Evolutionary conservation across 2,329 filamentous ascomycete genomes (phyloP).

Genomic region (Fusarium circinatum): DNA sequence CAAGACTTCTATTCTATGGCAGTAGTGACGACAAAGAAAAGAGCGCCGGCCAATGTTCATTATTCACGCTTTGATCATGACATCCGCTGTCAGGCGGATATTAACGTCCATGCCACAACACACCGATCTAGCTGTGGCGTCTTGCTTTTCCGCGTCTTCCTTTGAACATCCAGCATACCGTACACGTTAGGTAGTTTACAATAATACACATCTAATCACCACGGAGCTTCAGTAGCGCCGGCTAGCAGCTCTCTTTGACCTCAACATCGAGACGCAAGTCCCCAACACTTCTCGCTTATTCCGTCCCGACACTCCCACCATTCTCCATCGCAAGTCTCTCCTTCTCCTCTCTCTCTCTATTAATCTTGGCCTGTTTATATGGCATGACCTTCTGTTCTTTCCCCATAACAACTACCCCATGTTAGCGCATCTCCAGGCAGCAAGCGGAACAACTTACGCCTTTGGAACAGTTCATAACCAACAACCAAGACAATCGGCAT

Average conservation of each 20-base stretch:
- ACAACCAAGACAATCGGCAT: slow-evolving; percentile 65
- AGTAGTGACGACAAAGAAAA: not conserved
- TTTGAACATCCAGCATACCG: not conserved
- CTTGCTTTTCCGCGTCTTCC: not conserved
- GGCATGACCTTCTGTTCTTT: slow-evolving; percentile 43
- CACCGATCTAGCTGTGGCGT: not conserved
- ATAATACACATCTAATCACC: not conserved
- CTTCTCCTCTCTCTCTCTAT: not conserved
- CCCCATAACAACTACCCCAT: slow-evolving; percentile 45
- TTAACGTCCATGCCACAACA: not conserved
- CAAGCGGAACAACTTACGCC: slow-evolving; percentile 51
- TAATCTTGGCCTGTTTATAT: slow-evolving; percentile 4
- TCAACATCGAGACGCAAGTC: no score
- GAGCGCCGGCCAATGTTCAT: not conserved
- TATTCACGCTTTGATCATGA: not conserved
- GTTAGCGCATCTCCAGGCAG: not conserved
- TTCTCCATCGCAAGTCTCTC: not conserved
- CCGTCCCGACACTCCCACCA: not conserved
- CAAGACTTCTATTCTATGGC: not conserved
- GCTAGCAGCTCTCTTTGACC: not conserved
- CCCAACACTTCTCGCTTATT: not conserved
- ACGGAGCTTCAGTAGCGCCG: not conserved
- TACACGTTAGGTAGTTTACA: slow-evolving; percentile 1
- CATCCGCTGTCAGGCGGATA: not conserved
- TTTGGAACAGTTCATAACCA: slow-evolving; percentile 64